These are phyloP conservation scores for Reticulomyxa filosa DNA, from an alignment of 78 protist genomes.

Conservation along the genomic window DNA sequence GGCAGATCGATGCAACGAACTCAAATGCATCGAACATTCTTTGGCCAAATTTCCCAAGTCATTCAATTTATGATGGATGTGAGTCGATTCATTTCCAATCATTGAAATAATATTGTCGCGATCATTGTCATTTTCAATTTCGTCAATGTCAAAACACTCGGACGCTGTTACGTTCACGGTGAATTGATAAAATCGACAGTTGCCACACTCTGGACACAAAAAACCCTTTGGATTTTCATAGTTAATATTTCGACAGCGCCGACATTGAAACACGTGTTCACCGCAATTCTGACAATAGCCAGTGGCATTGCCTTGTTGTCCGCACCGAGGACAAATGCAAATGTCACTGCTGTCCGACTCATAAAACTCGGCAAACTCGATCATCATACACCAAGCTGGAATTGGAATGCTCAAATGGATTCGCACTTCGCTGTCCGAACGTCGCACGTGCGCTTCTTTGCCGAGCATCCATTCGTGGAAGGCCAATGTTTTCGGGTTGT, in stretches of 20 bases:
- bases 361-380: conserved; percentile 55
- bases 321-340: conserved; percentile 54
- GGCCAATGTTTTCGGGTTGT: too few relatives aligned
- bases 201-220: conserved; percentile 80
- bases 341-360: conserved; percentile 13
- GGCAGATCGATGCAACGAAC: too few relatives aligned
- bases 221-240: conserved; percentile 68
- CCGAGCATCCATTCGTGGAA: conserved; percentile 1
- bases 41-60: too few relatives aligned
- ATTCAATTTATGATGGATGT: too few relatives aligned
- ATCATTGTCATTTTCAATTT: too few relatives aligned
- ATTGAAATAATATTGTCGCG: too few relatives aligned
- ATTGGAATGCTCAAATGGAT: background rate
- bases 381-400: conserved; percentile 21
- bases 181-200: conserved; percentile 47
- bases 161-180: too few relatives aligned
- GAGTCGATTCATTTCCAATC: too few relatives aligned
- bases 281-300: conserved; percentile 69
- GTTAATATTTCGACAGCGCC: conserved; percentile 79
- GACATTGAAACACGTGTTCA: conserved; percentile 80
- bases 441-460: background rate
- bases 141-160: too few relatives aligned
- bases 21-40: too few relatives aligned
- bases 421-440: background rate
- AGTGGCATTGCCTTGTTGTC: conserved; percentile 39